Base-by-base conservation (phyloP, 257 asterid genomes). In the Eucommia ulmoides region DNA sequence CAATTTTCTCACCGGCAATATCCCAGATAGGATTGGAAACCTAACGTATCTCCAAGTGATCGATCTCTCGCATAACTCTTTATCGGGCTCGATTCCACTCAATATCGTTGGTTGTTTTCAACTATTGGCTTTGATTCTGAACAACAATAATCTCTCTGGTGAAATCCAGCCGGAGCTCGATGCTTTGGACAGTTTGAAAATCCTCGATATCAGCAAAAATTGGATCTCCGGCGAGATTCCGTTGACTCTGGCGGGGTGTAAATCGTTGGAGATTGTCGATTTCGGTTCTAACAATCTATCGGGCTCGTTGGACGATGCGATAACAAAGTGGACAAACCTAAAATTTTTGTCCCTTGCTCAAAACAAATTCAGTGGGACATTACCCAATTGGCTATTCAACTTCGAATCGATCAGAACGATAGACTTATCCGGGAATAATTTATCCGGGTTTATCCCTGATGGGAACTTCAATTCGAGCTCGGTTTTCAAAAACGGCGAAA, bases 101-200 rank as follows among this genome's bases (percentile, higher is more conserved):
- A 83, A 74, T 50, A 77, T 85, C n/a, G 96, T 85, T 10, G 98
- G 96, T 8, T 85, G 98, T 72, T 89, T 89, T 56, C 98, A 85
- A 74, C 61, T 89, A 20, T 74, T 78, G 24, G 92, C 81, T 1
- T 49, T 89, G 76, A 66, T 68, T 62, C 72, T 89, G 41, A 82
- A 73, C 73, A 65, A 68, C 72, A 89, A 89, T 73, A 80, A 83
- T 58, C 79, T 89, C 42, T 85, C 98, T 2, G 98, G 94, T 14
- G 93, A 79, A 66, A 79, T 89, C 38, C 96, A 77, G n/a, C 98
- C 94, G 0, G 98, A 85, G 81, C 88, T 89, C 7, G 96, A 89
- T 19, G 98, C 98, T 1, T 59, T 89, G 70, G 96, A 89, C 58
- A 82, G 96, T 65, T 56, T 89, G 63, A 82, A 71, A 65, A 68